Percentiles rank a stretch among this genome's conserved stretches.
Evolutionary conservation across 2,329 filamentous ascomycete genomes (phyloP).

Genomic region (Xylaria sp.): DNA sequence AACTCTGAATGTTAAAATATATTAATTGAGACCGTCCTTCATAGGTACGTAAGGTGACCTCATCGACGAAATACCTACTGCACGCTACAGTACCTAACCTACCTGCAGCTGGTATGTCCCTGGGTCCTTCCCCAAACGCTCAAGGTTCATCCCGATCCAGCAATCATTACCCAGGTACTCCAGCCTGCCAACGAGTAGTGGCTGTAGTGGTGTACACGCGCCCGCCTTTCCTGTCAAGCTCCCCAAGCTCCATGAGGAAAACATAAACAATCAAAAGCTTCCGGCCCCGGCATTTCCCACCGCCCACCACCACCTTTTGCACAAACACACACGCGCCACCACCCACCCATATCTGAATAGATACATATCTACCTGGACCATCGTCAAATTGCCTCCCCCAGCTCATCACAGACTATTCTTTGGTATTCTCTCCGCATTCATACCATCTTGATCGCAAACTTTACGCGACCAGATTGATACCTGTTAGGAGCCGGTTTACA

Average conservation of each 20-base stretch:
- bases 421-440: slow-evolving; percentile 38
- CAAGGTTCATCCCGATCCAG: slow-evolving; percentile 29
- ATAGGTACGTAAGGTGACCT: slow-evolving; percentile 4
- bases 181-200: not conserved
- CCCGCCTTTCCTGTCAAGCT: slow-evolving; percentile 22
- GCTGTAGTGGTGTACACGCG: slow-evolving; percentile 6
- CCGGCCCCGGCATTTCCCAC: slow-evolving; percentile 32
- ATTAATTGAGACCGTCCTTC: not conserved
- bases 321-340: slow-evolving; percentile 38
- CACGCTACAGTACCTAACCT: no score
- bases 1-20: no score
- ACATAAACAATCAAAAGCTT: slow-evolving; percentile 37
- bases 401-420: slow-evolving; percentile 41
- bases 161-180: slow-evolving; percentile 8
- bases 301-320: slow-evolving; percentile 28
- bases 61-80: not conserved
- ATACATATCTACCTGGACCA: slow-evolving; percentile 10
- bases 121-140: slow-evolving; percentile 28
- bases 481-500: slow-evolving; percentile 34
- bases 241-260: slow-evolving; percentile 34
- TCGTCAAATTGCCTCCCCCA: slow-evolving; percentile 28
- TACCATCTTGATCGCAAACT: slow-evolving; percentile 49
- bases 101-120: not conserved
- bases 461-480: slow-evolving; percentile 49
- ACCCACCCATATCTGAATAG: slow-evolving; percentile 20